Evolutionary conservation across 2,329 filamentous ascomycete genomes (phyloP).

Genomic region (Fusarium setosum): DNA sequence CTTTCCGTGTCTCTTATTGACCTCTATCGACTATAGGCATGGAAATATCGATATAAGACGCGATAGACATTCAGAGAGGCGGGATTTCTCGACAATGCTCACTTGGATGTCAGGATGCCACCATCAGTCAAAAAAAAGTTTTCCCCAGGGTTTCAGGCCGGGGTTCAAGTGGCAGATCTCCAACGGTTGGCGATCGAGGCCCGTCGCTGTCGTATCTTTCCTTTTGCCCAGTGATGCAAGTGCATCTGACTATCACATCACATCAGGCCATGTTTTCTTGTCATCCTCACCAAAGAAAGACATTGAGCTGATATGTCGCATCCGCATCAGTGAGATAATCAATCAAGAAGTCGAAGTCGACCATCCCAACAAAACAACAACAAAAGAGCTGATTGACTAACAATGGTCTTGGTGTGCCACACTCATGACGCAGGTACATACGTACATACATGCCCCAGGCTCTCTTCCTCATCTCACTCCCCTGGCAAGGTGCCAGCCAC

Average conservation of each 20-base stretch:
- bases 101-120: background rate
- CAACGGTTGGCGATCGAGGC: conserved; percentile 13
- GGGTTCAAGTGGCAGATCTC: conserved; percentile 16
- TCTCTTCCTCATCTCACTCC: conserved; percentile 4
- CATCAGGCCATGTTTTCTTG: conserved; percentile 15
- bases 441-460: background rate
- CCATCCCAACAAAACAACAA: conserved; percentile 3
- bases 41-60: conserved; percentile 13
- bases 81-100: background rate
- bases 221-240: conserved; percentile 7
- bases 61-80: background rate
- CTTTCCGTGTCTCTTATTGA: background rate
- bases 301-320: conserved; percentile 1
- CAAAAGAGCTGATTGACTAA: background rate
- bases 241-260: conserved; percentile 22
- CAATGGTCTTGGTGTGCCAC: conserved; percentile 8
- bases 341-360: background rate
- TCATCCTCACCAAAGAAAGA: background rate
- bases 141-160: background rate
- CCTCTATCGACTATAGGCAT: conserved; percentile 15
- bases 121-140: conserved; percentile 1
- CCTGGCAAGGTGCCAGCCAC: conserved; percentile 16
- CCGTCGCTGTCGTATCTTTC: conserved; percentile 2
- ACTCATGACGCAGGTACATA: conserved; percentile 5
- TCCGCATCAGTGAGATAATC: conserved; percentile 2